Conservation (phyloP, 2,329 filamentous ascomycete genomes). For the Pseudogymnoascus sp. region DNA sequence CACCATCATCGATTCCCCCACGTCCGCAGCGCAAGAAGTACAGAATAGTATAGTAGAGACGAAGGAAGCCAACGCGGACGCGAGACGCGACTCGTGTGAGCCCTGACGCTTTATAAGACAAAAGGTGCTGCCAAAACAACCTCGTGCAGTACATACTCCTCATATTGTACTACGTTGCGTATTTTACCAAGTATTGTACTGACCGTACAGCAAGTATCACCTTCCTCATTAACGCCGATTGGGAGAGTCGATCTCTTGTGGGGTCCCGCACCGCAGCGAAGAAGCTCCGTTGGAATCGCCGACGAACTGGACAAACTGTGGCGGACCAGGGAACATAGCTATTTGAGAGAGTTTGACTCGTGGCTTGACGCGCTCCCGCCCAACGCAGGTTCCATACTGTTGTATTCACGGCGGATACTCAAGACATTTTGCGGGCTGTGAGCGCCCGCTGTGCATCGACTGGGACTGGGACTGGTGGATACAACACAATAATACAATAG, state of each 20-base stretch:
- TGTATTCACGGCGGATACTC: slow-evolving; percentile 7
- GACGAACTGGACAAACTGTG: slow-evolving; percentile 8
- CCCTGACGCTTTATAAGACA: slow-evolving; percentile 5
- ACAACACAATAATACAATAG: background rate
- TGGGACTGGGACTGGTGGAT: background rate
- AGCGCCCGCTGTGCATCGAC: slow-evolving; percentile 7
- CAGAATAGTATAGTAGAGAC: background rate
- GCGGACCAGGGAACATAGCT: slow-evolving; percentile 1
- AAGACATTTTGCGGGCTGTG: background rate
- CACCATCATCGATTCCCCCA: background rate
- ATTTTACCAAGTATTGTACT: background rate
- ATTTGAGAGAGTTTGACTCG: slow-evolving; percentile 5
- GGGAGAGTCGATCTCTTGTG: slow-evolving; percentile 7
- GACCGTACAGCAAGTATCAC: background rate
- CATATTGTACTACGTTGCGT: slow-evolving; percentile 8
- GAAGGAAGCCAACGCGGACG: background rate
- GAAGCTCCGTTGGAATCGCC: slow-evolving; percentile 2
- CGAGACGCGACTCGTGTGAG: slow-evolving; percentile 2
- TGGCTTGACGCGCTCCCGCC: slow-evolving; percentile 8
- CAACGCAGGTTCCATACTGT: slow-evolving; percentile 2
- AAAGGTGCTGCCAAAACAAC: background rate
- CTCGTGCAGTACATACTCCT: slow-evolving; percentile 4
- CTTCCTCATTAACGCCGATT: slow-evolving; percentile 8
- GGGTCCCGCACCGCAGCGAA: slow-evolving; percentile 1
- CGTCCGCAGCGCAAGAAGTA: background rate